phyloP scores from a whole-genome alignment of 768 basidiomycete genomes.

The Rhodosporidiobolus sp. region DNA sequence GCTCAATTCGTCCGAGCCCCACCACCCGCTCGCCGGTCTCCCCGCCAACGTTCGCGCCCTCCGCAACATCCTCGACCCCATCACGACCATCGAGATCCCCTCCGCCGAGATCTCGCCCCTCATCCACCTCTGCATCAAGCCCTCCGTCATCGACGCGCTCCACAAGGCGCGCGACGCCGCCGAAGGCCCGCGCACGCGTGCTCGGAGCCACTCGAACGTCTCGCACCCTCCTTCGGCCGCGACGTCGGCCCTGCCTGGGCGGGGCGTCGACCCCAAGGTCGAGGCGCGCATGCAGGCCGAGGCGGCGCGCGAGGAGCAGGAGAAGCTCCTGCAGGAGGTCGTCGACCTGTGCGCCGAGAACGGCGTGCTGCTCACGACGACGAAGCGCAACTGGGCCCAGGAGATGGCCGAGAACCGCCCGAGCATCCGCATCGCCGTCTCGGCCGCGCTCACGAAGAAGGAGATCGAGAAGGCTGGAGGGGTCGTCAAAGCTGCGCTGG shows the following conservation, averaged over 20 bases:
- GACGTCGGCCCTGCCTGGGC: background rate
- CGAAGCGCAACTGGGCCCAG: conserved; percentile 64
- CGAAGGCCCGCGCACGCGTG: conserved; percentile 44
- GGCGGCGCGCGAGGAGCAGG: conserved; percentile 58
- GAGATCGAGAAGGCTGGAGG: conserved; percentile 84
- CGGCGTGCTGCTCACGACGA: conserved; percentile 80
- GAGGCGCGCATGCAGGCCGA: background rate
- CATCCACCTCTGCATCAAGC: conserved; percentile 72
- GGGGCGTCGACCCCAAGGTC: too few species aligned
- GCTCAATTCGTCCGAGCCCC: conserved; percentile 53
- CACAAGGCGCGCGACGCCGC: conserved; percentile 44
- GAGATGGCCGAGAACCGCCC: conserved; percentile 78
- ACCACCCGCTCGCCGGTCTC: conserved; percentile 61
- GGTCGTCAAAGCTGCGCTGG: conserved; percentile 68
- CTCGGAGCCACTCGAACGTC: conserved; percentile 48
- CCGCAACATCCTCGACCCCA: conserved; percentile 72
- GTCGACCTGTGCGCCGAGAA: conserved; percentile 79
- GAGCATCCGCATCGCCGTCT: conserved; percentile 78
- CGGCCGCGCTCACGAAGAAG: conserved; percentile 74
- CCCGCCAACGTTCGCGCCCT: conserved; percentile 77
- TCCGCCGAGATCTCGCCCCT: conserved; percentile 82
- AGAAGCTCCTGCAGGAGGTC: conserved; percentile 79
- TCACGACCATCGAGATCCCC: conserved; percentile 75
- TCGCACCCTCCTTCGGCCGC: conserved; percentile 54
- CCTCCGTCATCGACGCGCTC: conserved; percentile 32